A percentile compares a stretch with the other conserved stretches of the same genome.
Evolutionary conservation across 1,284 basidiomycete genomes (phyloP).

Genomic region (Leccinum pachyderme): DNA sequence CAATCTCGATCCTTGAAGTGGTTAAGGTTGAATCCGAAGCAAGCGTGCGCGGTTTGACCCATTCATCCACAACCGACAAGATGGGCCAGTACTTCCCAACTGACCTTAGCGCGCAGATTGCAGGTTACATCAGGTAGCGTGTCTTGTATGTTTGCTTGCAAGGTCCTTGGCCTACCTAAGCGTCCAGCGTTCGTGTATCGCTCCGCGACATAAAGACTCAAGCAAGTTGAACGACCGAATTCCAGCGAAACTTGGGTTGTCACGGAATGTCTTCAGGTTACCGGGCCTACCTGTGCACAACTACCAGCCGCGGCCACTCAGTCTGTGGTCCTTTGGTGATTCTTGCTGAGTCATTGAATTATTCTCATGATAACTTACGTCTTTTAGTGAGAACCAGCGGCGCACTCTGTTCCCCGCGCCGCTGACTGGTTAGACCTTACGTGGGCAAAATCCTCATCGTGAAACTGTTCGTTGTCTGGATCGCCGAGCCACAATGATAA

Average conservation of each 20-base stretch:
- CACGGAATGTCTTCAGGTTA: background rate
- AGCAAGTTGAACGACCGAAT: background rate
- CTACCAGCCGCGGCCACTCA: background rate
- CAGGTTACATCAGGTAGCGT: background rate
- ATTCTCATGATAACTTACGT: background rate
- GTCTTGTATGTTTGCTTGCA: background rate
- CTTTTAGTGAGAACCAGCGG: background rate
- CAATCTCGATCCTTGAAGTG: background rate
- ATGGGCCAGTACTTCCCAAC: background rate
- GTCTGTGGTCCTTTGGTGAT: background rate
- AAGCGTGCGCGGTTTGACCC: background rate
- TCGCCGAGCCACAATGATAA: background rate
- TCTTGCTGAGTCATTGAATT: background rate
- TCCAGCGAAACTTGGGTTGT: background rate
- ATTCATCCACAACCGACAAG: conserved; percentile 1
- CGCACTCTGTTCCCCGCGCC: background rate
- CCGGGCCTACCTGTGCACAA: background rate
- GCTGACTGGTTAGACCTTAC: background rate
- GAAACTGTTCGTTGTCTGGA: background rate
- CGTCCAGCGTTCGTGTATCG: background rate
- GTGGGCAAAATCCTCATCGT: background rate
- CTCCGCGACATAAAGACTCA: background rate
- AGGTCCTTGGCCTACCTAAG: background rate
- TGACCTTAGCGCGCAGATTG: background rate
- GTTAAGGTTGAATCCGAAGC: background rate